phyloP scores from a whole-genome alignment of 2,329 filamentous ascomycete genomes.

The Fusarium coicis region DNA sequence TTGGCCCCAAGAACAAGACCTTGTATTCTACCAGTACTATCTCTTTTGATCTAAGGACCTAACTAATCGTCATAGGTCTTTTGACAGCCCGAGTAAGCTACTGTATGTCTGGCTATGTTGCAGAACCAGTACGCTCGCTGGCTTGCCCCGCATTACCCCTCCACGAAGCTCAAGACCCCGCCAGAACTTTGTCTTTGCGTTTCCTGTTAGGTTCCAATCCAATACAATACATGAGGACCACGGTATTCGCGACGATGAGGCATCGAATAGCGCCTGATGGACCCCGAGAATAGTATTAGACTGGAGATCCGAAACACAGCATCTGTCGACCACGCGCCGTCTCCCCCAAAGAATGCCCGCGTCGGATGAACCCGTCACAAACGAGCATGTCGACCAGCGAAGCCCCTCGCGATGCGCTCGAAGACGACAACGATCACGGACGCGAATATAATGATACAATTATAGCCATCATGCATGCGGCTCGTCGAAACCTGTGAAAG shows the following conservation, averaged over 20 bases:
- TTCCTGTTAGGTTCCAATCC: neutral
- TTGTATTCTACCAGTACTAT: neutral
- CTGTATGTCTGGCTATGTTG: neutral
- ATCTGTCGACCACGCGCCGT: neutral
- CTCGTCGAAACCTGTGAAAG: accelerated
- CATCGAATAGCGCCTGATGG: neutral
- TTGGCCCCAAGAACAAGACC: accelerated
- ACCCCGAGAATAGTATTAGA: neutral
- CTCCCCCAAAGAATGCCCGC: neutral
- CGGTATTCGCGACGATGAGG: neutral
- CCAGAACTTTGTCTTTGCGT: neutral
- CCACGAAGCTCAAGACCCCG: neutral
- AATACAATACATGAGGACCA: neutral
- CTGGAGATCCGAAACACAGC: neutral
- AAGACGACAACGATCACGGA: neutral
- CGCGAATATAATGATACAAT: accelerated
- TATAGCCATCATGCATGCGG: accelerated
- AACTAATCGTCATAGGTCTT: neutral
- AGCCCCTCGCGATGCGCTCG: neutral
- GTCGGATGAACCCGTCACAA: neutral
- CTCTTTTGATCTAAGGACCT: accelerated
- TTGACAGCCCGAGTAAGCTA: neutral
- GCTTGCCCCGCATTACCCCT: neutral
- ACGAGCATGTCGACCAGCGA: neutral
- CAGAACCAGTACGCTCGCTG: accelerated